Evolutionary conservation across 192 early-diverging fungal genomes (phyloP), one percentile per base, ranked within the genome.

Genomic region (Rhizophagus clarus): DNA sequence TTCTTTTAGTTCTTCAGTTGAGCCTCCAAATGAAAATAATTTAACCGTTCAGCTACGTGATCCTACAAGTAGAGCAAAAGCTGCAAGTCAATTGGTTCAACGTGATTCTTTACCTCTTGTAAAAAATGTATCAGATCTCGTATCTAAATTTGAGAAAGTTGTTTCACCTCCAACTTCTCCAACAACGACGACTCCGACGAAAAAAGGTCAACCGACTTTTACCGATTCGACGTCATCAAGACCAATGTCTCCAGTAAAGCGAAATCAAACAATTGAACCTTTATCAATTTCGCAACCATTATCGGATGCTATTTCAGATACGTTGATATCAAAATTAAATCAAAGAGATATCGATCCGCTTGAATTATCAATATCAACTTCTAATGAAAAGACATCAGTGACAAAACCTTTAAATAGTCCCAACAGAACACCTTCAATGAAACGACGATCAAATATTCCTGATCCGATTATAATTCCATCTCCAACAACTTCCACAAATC

Each of bases 91-190:
- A 31, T 3, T n/a, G 31, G 31, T 26, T 20, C 74, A 60, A 34
- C 49, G 31, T 1, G n/a, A 34, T 5, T 20, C 56, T 61, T 37
- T 60, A 12, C 49, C 74, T 12, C 74, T 12, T 9, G 40, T 32
- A 37, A 60, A 62, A 75, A 75, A 37, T n/a, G 74, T 75, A 5
- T 61, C 74, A 34, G 56, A 61, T 62, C 24, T 75, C 0, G 60
- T 75, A 3, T 61, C 74, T 12, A 29, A n/a, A 61, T 75, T 75
- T 75, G 74, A 75, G 62, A 75, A 75, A 34, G 31, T 34, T 20
- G 9, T 14, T 34, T 34, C 74, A 22, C 60, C 74, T 24, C 74
- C 74, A 2, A 61, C 74, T 7, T 75, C 74, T 22, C 74, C 74
- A 34, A 72, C 71, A 24, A 24, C 71, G 8, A 20, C 34, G 8